Percentiles rank a stretch among this genome's conserved stretches.
Evolutionary conservation across 352 stramenopile species (phyloP).

Genomic region (Phytophthora sp.): DNA sequence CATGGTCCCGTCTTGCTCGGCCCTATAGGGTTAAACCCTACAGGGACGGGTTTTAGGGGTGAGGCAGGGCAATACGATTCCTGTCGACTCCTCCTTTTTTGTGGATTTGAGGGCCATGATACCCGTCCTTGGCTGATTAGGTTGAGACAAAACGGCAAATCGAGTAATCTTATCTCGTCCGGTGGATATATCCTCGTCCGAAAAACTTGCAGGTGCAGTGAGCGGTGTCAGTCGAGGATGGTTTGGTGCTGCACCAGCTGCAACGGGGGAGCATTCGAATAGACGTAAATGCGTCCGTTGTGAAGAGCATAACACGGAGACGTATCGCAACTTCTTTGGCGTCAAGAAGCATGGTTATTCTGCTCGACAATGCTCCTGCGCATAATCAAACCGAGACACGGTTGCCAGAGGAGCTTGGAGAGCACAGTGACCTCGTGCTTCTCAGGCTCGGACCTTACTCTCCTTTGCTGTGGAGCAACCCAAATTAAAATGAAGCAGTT

Average conservation of each 20-base stretch:
- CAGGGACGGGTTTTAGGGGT: too few species aligned
- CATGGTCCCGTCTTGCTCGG: too few species aligned
- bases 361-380: not conserved
- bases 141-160: too few species aligned
- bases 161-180: too few species aligned
- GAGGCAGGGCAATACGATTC: too few species aligned
- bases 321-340: not conserved
- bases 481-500: not conserved
- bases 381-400: not conserved
- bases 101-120: too few species aligned
- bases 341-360: not conserved
- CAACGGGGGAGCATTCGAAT: constrained; percentile 2
- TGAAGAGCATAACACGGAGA: not conserved
- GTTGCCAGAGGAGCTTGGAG: not conserved
- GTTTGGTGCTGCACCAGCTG: constrained; percentile 11
- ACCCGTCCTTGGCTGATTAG: too few species aligned
- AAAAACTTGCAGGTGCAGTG: constrained; percentile 8
- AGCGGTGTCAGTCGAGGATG: constrained; percentile 4
- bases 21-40: too few species aligned
- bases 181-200: too few species aligned
- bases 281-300: constrained; percentile 5
- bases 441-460: not conserved
- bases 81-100: too few species aligned
- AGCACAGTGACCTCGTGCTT: not conserved
- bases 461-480: not conserved